Base-by-base conservation (phyloP, 1,284 basidiomycete genomes). In the Kalmanozyma brasiliensis region DNA sequence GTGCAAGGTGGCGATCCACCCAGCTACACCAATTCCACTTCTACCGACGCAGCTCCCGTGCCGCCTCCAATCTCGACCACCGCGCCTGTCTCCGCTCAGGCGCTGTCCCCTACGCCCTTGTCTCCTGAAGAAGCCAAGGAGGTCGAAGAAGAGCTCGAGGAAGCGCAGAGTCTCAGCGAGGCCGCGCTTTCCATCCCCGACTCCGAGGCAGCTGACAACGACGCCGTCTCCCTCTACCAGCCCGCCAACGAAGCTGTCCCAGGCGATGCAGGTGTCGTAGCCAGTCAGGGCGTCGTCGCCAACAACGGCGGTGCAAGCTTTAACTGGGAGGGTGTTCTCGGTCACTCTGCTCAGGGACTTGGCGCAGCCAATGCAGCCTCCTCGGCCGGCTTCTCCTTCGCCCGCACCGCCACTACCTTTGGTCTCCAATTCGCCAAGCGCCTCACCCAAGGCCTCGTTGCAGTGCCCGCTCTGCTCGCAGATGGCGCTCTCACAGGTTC, bases 351-450 rank as follows among this genome's bases (percentile, higher is more conserved):
- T 2, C 71, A 70, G 4, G 57, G 59, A 4, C 41, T 74, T 3
- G 65, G 67, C 8, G 74, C 73, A 1, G 75, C 75, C 23, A 74
- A 57, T 46, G 52, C 73, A 2, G 77, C 73, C 19, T 64, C 77
- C 30, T 77, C 74, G 4, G 59, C 66, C 14, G 74, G 74, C 40
- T 78, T 77, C 46, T 46, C 49, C 17, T 66, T 74, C 19, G 77
- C 77, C 10, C 55, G 68, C 22, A 58, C 49, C 22, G 68, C 60
- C 30, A 77, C 77, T 13, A 41, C 66, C 1, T 73, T 76, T 33
- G 66, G 73, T 10, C 59, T 78, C 22, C 63, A 63, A 22, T 34
- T 78, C 5, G 77, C 77, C 17, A 75, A 76, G 52, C 53, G 75
- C n/a, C 45, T 77, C 34, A 77, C 75, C 0, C 75, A 77, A 38